phyloP scores from a whole-genome alignment of 2,329 filamentous ascomycete species.

The Trichoderma brevicompactum region DNA sequence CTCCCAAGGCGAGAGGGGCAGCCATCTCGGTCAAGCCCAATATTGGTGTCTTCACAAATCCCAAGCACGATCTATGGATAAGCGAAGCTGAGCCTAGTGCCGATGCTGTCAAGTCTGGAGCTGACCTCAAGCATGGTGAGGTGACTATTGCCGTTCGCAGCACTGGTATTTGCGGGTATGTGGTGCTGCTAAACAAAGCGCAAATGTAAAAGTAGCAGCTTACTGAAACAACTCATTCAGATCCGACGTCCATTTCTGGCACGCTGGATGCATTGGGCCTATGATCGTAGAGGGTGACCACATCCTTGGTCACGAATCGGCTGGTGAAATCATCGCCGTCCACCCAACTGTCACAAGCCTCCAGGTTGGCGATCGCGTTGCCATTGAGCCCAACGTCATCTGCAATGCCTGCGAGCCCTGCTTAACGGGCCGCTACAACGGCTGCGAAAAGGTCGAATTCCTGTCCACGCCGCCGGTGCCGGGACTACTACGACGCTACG shows the following conservation, averaged over 20 bases:
- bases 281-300: conserved; percentile 91
- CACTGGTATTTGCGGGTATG: conserved; percentile 92
- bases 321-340: conserved; percentile 79
- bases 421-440: conserved; percentile 91
- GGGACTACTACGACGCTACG: conserved; percentile 86
- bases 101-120: conserved; percentile 71
- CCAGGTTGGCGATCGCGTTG: conserved; percentile 86
- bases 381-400: conserved; percentile 91
- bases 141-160: conserved; percentile 89
- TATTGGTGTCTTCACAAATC: conserved; percentile 96
- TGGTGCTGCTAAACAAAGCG: conserved; percentile 19
- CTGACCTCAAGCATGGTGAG: conserved; percentile 76
- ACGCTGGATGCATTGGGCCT: conserved; percentile 89
- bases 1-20: conserved; percentile 34
- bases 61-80: conserved; percentile 88
- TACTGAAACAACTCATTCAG: conserved; percentile 48
- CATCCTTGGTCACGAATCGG: conserved; percentile 92
- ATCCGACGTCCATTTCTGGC: conserved; percentile 97
- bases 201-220: not conserved
- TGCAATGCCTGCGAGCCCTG: conserved; percentile 91
- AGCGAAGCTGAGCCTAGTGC: conserved; percentile 75
- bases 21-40: conserved; percentile 66
- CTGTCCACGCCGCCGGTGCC: conserved; percentile 88
- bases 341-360: conserved; percentile 79
- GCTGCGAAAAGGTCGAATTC: conserved; percentile 84